A percentile compares a stretch with the other conserved stretches of the same genome.
Conservation (phyloP, 129 eudicot species). For the Gnaphalium uliginosum region DNA sequence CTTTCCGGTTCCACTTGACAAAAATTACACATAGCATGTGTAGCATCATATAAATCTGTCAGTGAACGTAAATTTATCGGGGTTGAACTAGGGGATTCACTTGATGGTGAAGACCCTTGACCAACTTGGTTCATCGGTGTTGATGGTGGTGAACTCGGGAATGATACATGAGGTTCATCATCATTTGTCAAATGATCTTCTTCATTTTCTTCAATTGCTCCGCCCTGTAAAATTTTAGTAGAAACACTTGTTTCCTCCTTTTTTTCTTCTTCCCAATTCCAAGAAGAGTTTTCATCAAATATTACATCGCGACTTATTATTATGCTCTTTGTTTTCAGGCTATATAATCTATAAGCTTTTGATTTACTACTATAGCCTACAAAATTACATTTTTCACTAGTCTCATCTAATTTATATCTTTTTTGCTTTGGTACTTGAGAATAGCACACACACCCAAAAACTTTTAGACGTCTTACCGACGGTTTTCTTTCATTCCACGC, state of each 20-base stretch:
- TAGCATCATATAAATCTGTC: background rate
- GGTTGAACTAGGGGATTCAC: background rate
- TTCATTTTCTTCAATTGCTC: too few species aligned
- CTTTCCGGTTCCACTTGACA: background rate
- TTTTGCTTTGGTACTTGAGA: background rate
- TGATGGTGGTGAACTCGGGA: background rate
- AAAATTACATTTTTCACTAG: background rate
- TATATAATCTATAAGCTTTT: background rate
- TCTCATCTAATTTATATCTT: background rate
- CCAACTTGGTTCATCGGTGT: background rate
- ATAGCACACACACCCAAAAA: too few species aligned
- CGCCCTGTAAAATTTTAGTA: too few species aligned
- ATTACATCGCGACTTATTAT: background rate
- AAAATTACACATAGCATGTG: background rate
- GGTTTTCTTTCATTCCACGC: slow-evolving; percentile 1
- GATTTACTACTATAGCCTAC: background rate
- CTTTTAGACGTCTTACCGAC: background rate
- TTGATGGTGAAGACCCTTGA: background rate
- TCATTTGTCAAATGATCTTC: too few species aligned
- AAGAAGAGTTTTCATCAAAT: too few species aligned
- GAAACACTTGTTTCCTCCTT: too few species aligned
- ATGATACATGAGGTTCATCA: background rate
- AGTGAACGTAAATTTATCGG: background rate
- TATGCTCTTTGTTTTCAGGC: background rate
- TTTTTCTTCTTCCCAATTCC: too few species aligned